Conservation (phyloP, 2,329 filamentous ascomycete genomes). For the Pestalotiopsis fici region DNA sequence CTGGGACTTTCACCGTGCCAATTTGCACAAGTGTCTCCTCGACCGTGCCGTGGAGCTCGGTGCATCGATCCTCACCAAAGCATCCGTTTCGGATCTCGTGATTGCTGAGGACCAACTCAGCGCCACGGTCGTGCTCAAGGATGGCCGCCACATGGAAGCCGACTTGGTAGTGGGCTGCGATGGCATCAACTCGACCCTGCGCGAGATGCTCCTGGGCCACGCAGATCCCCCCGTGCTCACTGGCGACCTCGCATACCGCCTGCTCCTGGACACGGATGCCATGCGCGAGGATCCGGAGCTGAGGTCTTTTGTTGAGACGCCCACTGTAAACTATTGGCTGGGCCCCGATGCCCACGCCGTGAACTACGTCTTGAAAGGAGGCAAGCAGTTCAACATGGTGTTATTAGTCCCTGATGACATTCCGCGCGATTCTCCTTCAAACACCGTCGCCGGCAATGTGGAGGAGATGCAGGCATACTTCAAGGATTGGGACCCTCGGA, state of each 20-base stretch:
- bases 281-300: constrained; percentile 48
- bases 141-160: constrained; percentile 35
- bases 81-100: constrained; percentile 43
- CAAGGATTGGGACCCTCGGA: constrained; percentile 58
- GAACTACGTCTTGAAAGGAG: constrained; percentile 49
- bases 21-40: constrained; percentile 49
- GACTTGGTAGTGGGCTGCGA: constrained; percentile 50
- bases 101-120: constrained; percentile 29
- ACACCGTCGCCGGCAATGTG: constrained; percentile 33
- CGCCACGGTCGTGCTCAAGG: constrained; percentile 38
- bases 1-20: constrained; percentile 56
- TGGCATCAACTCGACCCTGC: constrained; percentile 44
- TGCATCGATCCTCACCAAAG: constrained; percentile 42
- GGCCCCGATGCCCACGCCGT: constrained; percentile 54
- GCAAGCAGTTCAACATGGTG: constrained; percentile 51
- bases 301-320: constrained; percentile 42
- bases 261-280: constrained; percentile 44
- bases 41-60: constrained; percentile 49
- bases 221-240: constrained; percentile 48
- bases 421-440: constrained; percentile 35
- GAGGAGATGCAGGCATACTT: constrained; percentile 47
- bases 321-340: constrained; percentile 54
- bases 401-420: constrained; percentile 51
- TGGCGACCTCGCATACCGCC: constrained; percentile 51
- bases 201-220: constrained; percentile 43